These are phyloP conservation scores for Trichophyton verrucosum DNA, from an alignment of 2,329 filamentous ascomycete species.

Conservation along the genomic window DNA sequence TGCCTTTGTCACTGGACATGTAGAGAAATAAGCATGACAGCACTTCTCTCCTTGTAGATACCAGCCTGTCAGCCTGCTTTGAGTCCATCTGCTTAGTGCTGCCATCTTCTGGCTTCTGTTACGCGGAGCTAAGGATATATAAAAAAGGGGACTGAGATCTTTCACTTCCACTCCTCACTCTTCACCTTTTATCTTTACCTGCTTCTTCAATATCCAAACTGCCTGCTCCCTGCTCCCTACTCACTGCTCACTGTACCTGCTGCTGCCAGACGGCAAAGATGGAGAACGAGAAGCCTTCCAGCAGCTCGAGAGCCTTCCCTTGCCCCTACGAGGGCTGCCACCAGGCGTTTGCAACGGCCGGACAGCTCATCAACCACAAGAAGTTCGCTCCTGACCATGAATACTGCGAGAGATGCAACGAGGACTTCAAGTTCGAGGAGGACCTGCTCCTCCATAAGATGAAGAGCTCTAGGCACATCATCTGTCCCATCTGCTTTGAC, in stretches of 20 bases:
- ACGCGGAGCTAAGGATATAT: not conserved
- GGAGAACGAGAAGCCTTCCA: not conserved
- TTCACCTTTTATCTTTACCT: too few species aligned
- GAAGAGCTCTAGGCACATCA: conserved; percentile 34
- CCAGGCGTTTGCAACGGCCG: conserved; percentile 33
- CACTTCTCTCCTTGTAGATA: too few species aligned
- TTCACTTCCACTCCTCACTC: not conserved
- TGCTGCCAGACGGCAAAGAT: not conserved
- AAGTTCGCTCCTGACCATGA: conserved; percentile 27
- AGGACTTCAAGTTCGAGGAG: conserved; percentile 37
- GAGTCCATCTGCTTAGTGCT: not conserved
- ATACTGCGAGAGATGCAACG: conserved; percentile 32
- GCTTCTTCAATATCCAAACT: too few species aligned
- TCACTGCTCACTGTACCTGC: not conserved
- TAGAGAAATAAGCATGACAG: too few species aligned
- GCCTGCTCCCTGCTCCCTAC: not conserved
- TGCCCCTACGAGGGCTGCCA: conserved; percentile 39
- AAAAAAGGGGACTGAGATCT: not conserved
- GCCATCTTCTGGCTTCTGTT: not conserved
- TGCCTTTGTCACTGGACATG: not conserved
- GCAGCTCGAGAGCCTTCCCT: conserved; percentile 16
- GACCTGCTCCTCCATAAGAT: conserved; percentile 39
- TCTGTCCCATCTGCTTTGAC: conserved; percentile 44
- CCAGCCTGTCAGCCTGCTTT: too few species aligned
- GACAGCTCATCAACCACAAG: conserved; percentile 43